Conservation (phyloP, 2,329 filamentous ascomycete genomes). For the Clonostachys sp. region DNA sequence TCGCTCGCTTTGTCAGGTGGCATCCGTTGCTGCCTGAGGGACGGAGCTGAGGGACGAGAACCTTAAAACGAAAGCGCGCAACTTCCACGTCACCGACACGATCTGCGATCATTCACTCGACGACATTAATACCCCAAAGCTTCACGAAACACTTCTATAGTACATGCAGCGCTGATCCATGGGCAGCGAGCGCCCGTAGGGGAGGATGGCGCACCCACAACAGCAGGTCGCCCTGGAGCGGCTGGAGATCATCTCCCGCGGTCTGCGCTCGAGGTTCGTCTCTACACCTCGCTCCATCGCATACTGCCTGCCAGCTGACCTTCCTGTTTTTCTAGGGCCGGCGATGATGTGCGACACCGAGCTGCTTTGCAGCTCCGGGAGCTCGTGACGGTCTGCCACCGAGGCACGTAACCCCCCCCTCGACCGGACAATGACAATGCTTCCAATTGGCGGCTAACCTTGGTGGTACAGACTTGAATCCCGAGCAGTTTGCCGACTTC, state of each 20-base stretch:
- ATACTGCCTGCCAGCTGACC: background rate
- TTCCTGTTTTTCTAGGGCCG: constrained; percentile 12
- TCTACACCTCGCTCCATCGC: background rate
- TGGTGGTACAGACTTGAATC: constrained; percentile 58
- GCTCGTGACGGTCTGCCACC: constrained; percentile 48
- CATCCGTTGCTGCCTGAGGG: too few relatives aligned
- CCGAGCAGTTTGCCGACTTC: constrained; percentile 68
- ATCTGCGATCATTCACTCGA: too few relatives aligned
- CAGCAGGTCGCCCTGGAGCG: constrained; percentile 50
- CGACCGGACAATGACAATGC: background rate
- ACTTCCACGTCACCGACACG: too few relatives aligned
- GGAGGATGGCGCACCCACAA: constrained; percentile 33
- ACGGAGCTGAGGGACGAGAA: too few relatives aligned
- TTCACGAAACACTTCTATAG: background rate
- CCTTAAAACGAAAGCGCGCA: too few relatives aligned
- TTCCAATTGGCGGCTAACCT: background rate
- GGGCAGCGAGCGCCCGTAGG: constrained; percentile 8
- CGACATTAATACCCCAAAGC: too few relatives aligned
- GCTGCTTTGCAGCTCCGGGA: constrained; percentile 50
- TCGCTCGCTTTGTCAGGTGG: too few relatives aligned
- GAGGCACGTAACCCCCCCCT: constrained; percentile 33
- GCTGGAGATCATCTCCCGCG: constrained; percentile 49
- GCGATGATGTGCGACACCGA: constrained; percentile 47
- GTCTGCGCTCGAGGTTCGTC: constrained; percentile 49
- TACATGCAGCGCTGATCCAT: constrained; percentile 2